Percentiles rank a stretch among this genome's conserved stretches.
These are phyloP conservation scores for Salix koriyanagi DNA, from an alignment of 345 rosid species.

Conservation along the genomic window DNA sequence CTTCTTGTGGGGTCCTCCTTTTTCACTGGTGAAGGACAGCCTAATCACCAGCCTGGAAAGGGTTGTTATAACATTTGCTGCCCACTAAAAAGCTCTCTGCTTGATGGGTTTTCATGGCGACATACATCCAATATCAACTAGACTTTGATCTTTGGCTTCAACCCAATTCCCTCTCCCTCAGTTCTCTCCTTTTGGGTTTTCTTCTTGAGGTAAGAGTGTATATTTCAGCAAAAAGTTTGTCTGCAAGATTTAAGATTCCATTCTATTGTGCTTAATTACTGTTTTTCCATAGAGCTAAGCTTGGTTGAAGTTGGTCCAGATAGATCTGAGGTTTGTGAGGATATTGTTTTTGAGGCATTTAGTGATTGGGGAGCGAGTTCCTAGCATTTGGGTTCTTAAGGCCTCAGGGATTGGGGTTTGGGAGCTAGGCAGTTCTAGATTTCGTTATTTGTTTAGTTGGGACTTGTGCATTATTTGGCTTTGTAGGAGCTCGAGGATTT, in stretches of 20 bases:
- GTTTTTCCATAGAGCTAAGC: neutral
- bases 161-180: conserved; percentile 9
- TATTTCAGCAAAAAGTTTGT: conserved; percentile 10
- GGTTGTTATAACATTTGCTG: conserved; percentile 28
- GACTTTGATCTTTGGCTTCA: conserved; percentile 22
- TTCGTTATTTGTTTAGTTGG: conserved; percentile 12
- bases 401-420: conserved; percentile 5
- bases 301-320: conserved; percentile 11
- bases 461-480: conserved; percentile 1
- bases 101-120: conserved; percentile 21
- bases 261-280: neutral
- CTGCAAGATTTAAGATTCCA: conserved; percentile 1
- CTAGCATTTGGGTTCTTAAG: conserved; percentile 5
- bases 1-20: conserved; percentile 4
- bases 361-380: conserved; percentile 3
- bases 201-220: conserved; percentile 30
- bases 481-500: conserved; percentile 18
- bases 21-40: conserved; percentile 52
- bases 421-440: conserved; percentile 2
- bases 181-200: conserved; percentile 13
- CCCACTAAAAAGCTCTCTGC: conserved; percentile 31
- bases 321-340: conserved; percentile 31
- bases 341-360: conserved; percentile 7
- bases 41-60: conserved; percentile 94
- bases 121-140: conserved; percentile 24